Conservation (phyloP, 345 rosid genomes). For the Murraya koenigii region DNA sequence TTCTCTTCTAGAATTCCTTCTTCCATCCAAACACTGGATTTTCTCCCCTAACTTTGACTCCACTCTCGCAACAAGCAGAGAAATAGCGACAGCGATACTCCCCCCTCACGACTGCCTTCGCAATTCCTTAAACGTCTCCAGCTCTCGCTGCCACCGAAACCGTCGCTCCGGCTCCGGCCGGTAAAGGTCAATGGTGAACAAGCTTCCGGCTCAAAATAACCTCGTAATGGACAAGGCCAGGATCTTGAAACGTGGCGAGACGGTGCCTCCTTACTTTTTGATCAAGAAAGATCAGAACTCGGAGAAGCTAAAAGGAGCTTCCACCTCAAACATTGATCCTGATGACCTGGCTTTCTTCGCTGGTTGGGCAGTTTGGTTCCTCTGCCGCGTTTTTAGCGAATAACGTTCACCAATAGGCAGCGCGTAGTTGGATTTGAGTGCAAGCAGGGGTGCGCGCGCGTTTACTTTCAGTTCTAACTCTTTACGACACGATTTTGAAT, state of each 20-base stretch:
- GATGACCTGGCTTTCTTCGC: background rate
- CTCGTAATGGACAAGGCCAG: background rate
- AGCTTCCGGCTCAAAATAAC: background rate
- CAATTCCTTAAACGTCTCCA: background rate
- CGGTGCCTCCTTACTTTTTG: background rate
- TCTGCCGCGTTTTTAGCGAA: background rate
- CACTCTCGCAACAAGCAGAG: background rate
- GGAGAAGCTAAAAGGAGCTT: no score
- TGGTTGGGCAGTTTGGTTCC: background rate
- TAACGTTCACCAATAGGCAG: background rate
- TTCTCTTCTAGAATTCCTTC: no score
- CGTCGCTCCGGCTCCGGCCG: background rate
- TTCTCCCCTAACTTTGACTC: no score
- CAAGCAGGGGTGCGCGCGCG: no score
- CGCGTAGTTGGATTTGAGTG: no score
- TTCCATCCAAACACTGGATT: background rate
- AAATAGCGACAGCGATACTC: background rate
- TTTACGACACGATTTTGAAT: no score
- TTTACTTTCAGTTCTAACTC: no score
- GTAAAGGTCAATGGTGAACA: background rate
- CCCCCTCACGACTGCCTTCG: background rate
- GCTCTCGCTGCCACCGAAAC: background rate
- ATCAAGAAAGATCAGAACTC: no score
- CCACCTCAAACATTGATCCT: no score
- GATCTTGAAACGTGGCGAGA: background rate